phyloP scores from a whole-genome alignment of 495 filamentous ascomycete species.

The Aspergillus sparsus region DNA sequence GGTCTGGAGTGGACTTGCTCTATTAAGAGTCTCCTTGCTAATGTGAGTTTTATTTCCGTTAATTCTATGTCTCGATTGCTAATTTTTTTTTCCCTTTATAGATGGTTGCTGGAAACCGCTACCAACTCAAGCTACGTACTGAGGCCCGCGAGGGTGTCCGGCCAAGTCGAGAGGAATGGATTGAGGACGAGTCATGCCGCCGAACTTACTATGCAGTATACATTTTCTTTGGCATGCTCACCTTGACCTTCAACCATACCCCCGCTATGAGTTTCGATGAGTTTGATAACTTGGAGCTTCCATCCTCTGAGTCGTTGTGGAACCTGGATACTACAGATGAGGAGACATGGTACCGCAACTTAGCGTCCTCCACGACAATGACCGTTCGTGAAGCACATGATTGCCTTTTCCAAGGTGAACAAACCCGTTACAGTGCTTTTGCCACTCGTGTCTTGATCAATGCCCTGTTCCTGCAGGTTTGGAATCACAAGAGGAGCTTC shows the following conservation, averaged over 20 bases:
- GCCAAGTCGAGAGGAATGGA: slow-evolving; percentile 87
- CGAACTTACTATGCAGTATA: slow-evolving; percentile 99
- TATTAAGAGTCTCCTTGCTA: slow-evolving; percentile 94
- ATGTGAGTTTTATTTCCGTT: slow-evolving; percentile 33
- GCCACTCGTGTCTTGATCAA: slow-evolving; percentile 99
- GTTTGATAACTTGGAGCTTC: slow-evolving; percentile 88
- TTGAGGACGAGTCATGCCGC: slow-evolving; percentile 93
- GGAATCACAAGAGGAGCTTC: slow-evolving; percentile 97
- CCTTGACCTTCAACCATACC: slow-evolving; percentile 95
- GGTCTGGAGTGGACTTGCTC: slow-evolving; percentile 98
- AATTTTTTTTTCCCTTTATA: not conserved
- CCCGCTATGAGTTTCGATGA: slow-evolving; percentile 97
- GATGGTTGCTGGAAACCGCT: slow-evolving; percentile 97
- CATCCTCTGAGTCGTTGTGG: slow-evolving; percentile 94
- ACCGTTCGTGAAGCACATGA: slow-evolving; percentile 94
- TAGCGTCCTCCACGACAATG: slow-evolving; percentile 67
- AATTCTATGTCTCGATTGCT: not conserved
- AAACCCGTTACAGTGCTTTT: slow-evolving; percentile 92
- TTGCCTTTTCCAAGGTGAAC: slow-evolving; percentile 89
- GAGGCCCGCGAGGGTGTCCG: slow-evolving; percentile 79
- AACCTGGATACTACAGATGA: slow-evolving; percentile 82
- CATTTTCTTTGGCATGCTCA: slow-evolving; percentile 97
- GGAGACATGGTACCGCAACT: slow-evolving; percentile 75
- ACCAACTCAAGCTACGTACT: slow-evolving; percentile 88
- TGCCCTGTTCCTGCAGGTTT: slow-evolving; percentile 95